Evolutionary conservation across 306 rosid species (phyloP).

Genomic region (Vachellia pachyceras): DNA sequence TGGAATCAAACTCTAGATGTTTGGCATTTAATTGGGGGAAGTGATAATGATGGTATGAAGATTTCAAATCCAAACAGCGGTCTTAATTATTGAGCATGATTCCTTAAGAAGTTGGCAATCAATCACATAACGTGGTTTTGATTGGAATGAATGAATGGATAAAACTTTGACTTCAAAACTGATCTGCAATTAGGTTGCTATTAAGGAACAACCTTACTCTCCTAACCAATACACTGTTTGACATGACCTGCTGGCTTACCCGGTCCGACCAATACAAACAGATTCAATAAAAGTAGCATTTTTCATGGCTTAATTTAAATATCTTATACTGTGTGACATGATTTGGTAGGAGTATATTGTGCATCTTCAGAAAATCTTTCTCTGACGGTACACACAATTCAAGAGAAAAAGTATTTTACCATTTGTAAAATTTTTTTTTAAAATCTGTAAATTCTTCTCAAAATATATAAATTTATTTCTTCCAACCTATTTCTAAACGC

Average conservation of each 20-base stretch:
- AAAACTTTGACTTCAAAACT: slow-evolving; percentile 8
- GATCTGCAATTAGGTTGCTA: background rate
- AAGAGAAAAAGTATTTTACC: too few relatives aligned
- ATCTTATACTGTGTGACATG: too few relatives aligned
- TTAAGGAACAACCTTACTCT: background rate
- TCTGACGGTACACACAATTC: too few relatives aligned
- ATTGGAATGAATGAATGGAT: background rate
- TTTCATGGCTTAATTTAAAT: too few relatives aligned
- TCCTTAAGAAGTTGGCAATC: background rate
- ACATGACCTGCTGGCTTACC: too few relatives aligned
- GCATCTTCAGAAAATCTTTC: too few relatives aligned
- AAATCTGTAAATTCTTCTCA: too few relatives aligned
- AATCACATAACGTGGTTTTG: background rate
- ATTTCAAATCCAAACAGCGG: slow-evolving; percentile 15
- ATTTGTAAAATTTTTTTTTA: too few relatives aligned
- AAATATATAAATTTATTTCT: too few relatives aligned
- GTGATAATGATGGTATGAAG: background rate
- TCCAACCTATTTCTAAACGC: too few relatives aligned
- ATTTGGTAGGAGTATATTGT: background rate
- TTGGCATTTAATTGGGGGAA: slow-evolving; percentile 5
- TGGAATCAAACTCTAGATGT: background rate
- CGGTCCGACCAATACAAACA: too few relatives aligned
- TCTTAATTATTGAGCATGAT: background rate
- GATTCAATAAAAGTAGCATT: too few relatives aligned
- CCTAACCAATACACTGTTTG: background rate